A percentile compares a stretch with the other conserved stretches of the same genome.
These are phyloP conservation scores for Tulasnella sp. DNA, from an alignment of 768 basidiomycete species.

Conservation along the genomic window DNA sequence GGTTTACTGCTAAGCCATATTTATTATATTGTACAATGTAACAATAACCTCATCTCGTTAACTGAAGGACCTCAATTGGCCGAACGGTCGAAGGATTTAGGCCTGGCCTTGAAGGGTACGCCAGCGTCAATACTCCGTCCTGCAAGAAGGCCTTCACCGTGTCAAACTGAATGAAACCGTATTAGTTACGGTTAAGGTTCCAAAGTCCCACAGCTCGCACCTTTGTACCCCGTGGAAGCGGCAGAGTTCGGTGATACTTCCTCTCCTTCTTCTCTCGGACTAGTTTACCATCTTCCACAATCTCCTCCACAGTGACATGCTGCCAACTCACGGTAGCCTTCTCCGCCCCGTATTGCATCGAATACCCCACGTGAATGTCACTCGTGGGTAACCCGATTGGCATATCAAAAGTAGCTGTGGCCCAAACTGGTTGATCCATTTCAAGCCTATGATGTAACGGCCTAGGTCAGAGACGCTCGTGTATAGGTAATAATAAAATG, in stretches of 20 bases:
- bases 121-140: constrained; percentile 15
- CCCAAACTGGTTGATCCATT: neutral
- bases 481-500: too few relatives aligned
- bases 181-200: neutral
- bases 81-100: neutral
- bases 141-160: constrained; percentile 17
- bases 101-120: constrained; percentile 11
- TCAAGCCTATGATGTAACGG: too few relatives aligned
- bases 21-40: too few relatives aligned
- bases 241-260: constrained; percentile 15
- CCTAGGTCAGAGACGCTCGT: too few relatives aligned
- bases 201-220: too few relatives aligned
- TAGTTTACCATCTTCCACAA: constrained; percentile 12
- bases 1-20: too few relatives aligned
- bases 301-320: constrained; percentile 2
- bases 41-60: too few relatives aligned
- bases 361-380: constrained; percentile 12
- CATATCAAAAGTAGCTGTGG: constrained; percentile 19
- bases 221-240: constrained; percentile 12
- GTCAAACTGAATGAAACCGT: constrained; percentile 10
- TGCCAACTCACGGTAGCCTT: constrained; percentile 16
- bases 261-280: constrained; percentile 17
- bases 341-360: constrained; percentile 3
- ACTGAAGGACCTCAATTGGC: neutral
- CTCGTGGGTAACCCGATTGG: constrained; percentile 13